A percentile compares a stretch with the other conserved stretches of the same genome.
Conservation (phyloP, 1,284 basidiomycete species). For the Trametes polyzona region DNA sequence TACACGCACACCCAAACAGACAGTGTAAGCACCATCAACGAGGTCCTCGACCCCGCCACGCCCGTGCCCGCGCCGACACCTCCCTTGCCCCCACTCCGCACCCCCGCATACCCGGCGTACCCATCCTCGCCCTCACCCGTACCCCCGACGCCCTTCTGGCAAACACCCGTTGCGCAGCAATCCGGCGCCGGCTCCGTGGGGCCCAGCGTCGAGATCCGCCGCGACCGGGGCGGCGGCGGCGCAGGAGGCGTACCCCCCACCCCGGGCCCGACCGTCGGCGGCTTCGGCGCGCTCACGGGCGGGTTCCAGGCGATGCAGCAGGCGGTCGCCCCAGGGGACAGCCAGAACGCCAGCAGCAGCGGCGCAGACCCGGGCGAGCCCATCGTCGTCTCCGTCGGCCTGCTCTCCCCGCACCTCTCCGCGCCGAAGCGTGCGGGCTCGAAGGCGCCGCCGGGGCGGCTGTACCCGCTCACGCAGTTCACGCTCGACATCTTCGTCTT, state of each 20-base stretch:
- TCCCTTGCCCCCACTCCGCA: conserved; percentile 43
- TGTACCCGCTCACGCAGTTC: conserved; percentile 78
- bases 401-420: conserved; percentile 43
- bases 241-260: conserved; percentile 48
- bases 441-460: conserved; percentile 33
- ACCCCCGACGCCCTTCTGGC: conserved; percentile 55
- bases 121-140: conserved; percentile 48
- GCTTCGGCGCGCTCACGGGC: conserved; percentile 23
- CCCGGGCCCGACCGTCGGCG: conserved; percentile 54
- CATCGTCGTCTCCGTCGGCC: conserved; percentile 75
- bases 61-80: background rate
- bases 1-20: conserved; percentile 25
- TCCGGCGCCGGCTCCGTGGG: conserved; percentile 51
- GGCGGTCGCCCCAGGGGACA: conserved; percentile 11
- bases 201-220: conserved; percentile 64
- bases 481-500: conserved; percentile 88
- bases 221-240: conserved; percentile 42
- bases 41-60: conserved; percentile 18
- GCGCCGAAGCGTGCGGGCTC: conserved; percentile 26
- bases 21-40: conserved; percentile 28
- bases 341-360: conserved; percentile 2
- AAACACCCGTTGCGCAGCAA: conserved; percentile 53
- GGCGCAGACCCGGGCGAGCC: conserved; percentile 44
- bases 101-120: conserved; percentile 75
- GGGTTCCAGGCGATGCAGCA: conserved; percentile 15